phyloP scores from a whole-genome alignment of 2,329 filamentous ascomycete species.

The Fusarium liriodendri region DNA sequence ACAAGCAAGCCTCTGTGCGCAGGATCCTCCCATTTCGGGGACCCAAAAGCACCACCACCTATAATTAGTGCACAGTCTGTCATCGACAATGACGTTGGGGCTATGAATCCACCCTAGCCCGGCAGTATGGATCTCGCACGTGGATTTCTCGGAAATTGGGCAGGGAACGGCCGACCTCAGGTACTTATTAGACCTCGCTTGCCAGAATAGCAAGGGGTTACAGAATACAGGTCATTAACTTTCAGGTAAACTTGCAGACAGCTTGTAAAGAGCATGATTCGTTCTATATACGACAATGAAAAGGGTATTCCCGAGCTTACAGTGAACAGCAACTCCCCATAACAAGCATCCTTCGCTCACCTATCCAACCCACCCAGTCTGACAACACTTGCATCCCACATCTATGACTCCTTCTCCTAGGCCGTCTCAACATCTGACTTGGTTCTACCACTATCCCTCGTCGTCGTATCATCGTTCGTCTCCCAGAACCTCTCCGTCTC shows the following conservation, averaged over 20 bases:
- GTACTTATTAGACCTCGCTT: neutral
- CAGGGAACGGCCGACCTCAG: neutral
- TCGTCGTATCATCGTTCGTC: neutral
- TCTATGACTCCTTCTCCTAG: neutral
- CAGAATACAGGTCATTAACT: neutral
- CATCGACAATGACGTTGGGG: neutral
- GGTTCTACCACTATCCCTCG: neutral
- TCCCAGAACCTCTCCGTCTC: slow-evolving; percentile 53
- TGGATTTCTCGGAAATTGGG: neutral
- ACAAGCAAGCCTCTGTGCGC: neutral
- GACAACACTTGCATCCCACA: neutral
- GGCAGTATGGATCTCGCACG: neutral
- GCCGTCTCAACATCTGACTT: slow-evolving; percentile 15
- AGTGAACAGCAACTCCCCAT: neutral
- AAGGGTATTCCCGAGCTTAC: neutral
- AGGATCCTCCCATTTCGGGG: neutral
- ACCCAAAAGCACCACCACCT: neutral
- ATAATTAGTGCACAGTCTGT: neutral
- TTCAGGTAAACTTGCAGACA: neutral
- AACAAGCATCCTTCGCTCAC: neutral
- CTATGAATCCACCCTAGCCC: neutral
- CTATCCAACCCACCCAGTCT: neutral
- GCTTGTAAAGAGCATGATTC: neutral
- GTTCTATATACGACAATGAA: neutral
- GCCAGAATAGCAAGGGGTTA: neutral